Evolutionary conservation across 2,329 filamentous ascomycete genomes (phyloP), one percentile per base, ranked within the genome.

Genomic region (Hawksworthiomyces lignivorus): DNA sequence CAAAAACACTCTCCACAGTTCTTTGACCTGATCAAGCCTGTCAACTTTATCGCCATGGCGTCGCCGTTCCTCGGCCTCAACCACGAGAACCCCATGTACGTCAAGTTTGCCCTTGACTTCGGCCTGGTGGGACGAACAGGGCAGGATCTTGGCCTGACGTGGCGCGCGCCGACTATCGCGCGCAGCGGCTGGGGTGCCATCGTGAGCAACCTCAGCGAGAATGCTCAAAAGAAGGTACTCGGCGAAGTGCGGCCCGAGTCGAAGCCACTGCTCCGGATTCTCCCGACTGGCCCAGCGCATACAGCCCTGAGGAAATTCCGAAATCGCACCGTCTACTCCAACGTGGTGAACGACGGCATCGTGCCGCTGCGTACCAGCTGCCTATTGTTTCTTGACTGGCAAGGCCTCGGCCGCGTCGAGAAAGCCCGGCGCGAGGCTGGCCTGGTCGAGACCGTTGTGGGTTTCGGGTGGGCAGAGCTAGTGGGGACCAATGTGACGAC

Each of bases 281-380:
- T 97, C 19, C 90, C 92, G 0, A 94, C 87, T 7, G 90, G 90
- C 0, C 89, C 90, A 14, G 92, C 90, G 7, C 89, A 96, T 60
- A 77, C 79, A 41, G 90, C 89, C 1, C 65, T 97, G 30, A 82
- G 84, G 57, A 87, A 86, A 63, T 97, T 97, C 60, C 73, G 87
- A 18, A 94, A 94, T 58, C 75, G 90, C 14, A 97, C 92, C 0
- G 72, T 96, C 2, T 97, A 97, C 60, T 95, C 89, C 2, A 97
- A 97, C 55, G 89, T 97, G 11, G 90, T 97, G 52, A 97, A 97
- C 56, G 90, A 97, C 62, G 90, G 89, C 4, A 96, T 98, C 52
- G 92, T 98, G 5, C 92, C 92, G 3, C 67, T 98, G 26, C 80
- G 92, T 18, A 98, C 92, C 5, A 97, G 90, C 49, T 98, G 90